Evolutionary conservation across 257 asterid species (phyloP), one percentile per base, ranked within the genome.

Genomic region (Perilla frutescens): DNA sequence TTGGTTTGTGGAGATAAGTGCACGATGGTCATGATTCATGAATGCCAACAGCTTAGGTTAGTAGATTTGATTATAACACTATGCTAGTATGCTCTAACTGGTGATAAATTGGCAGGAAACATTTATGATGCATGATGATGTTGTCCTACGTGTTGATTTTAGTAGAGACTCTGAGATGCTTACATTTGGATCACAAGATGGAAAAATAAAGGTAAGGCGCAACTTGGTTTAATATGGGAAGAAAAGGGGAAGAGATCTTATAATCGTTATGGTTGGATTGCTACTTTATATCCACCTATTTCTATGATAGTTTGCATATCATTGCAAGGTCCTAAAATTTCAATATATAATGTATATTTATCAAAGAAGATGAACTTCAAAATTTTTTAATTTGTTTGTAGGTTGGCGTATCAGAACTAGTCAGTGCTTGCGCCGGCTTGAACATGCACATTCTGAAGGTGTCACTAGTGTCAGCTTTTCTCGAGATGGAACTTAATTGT

Each of bases 371-470:
- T 39, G 1, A n/a, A 51, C 12, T 44, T 62, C 37, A 15, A 58
- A 56, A 55, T 56, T 40, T 15, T 14, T 69, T 9, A 51, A 45
- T 71, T 6, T 77, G 59, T 11, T 70, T 77, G 71, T 73, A 94
- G 99, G 96, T 91, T 91, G 99, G 99, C 97, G 99, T 75, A 88
- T 91, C 77, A 89, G 98, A 78, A 94, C 93, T 79, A 97, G 96
- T 66, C 99, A 94, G 76, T 94, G 99, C 80, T 79, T 94, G 90
- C 98, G 97, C 11, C 91, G 98, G 74, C 93, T 94, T 74, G 98
- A 94, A 70, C 96, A 92, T 7, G 97, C 99, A 62, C 99, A 94
- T 85, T 84, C 96, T 48, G 91, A 90, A 82, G 99, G 97, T 70
- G 97, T 91, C 81, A 94, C 98, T 11, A 91, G 99, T 68, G 87